Conservation (phyloP, 164 flowering plant species). For the Magnolia changhungtana region DNA sequence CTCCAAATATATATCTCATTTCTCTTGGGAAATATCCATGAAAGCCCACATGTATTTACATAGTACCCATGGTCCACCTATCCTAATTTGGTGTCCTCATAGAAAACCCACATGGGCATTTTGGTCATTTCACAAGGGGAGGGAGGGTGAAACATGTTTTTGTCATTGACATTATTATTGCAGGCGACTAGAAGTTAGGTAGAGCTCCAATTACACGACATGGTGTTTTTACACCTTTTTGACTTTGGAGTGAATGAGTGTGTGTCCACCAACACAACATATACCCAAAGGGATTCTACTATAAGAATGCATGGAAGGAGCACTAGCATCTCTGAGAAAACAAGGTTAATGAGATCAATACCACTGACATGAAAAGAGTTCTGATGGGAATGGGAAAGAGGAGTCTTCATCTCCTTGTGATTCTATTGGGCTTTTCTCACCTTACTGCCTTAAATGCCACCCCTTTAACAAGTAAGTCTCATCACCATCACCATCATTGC, state of each 20-base stretch:
- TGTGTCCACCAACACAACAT: conserved; percentile 1
- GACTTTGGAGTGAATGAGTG: neutral
- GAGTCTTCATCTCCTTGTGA: conserved; percentile 9
- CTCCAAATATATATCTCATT: neutral
- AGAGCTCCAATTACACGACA: neutral
- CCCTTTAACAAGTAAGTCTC: conserved; percentile 9
- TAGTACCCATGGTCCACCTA: neutral
- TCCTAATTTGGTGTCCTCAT: neutral
- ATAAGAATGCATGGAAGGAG: conserved; percentile 1
- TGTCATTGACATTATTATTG: neutral
- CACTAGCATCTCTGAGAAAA: neutral
- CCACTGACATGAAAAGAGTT: too few species aligned
- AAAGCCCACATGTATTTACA: neutral
- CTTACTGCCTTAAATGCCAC: conserved; percentile 7
- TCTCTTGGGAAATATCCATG: neutral
- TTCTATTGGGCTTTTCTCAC: conserved; percentile 11
- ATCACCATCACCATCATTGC: neutral
- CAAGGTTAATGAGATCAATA: neutral
- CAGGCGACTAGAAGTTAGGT: neutral
- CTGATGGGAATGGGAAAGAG: conserved; percentile 2
- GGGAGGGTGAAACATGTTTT: neutral
- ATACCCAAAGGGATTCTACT: neutral
- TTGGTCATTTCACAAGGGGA: neutral
- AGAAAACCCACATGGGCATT: conserved; percentile 1
- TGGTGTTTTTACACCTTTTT: neutral